These are phyloP conservation scores for Fomitopsis schrenkii DNA, from an alignment of 1,284 basidiomycete genomes.

Conservation along the genomic window DNA sequence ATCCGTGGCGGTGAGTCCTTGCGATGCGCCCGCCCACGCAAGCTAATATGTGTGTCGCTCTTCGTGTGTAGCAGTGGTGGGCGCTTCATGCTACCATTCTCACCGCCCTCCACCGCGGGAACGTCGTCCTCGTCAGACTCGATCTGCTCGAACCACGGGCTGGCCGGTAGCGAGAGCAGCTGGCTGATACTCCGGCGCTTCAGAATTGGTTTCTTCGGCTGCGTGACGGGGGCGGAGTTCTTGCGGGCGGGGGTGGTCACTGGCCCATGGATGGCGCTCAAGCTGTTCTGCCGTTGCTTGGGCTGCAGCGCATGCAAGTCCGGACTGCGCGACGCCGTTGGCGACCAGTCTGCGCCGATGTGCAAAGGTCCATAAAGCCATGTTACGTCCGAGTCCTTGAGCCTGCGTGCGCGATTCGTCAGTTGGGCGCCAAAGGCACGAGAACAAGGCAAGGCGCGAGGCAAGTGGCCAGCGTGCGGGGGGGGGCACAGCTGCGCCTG, in stretches of 20 bases:
- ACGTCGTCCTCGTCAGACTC: slow-evolving; percentile 30
- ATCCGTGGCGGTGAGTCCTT: slow-evolving; percentile 68
- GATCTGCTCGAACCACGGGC: slow-evolving; percentile 52
- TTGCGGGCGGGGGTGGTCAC: slow-evolving; percentile 19
- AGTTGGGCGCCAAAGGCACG: slow-evolving; percentile 1
- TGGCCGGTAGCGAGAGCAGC: slow-evolving; percentile 65
- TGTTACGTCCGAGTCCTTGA: slow-evolving; percentile 98
- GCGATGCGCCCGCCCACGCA: slow-evolving; percentile 50
- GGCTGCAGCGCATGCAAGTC: slow-evolving; percentile 11
- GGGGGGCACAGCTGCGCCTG: slow-evolving; percentile 2
- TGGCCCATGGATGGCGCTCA: slow-evolving; percentile 26
- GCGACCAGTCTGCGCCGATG: slow-evolving; percentile 75
- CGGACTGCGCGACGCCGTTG: slow-evolving; percentile 33
- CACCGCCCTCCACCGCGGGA: slow-evolving; percentile 25
- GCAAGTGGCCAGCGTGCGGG: neutral
- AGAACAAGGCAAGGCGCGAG: slow-evolving; percentile 7
- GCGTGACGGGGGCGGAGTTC: slow-evolving; percentile 21
- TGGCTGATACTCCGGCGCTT: slow-evolving; percentile 95
- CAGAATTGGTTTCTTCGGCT: slow-evolving; percentile 82
- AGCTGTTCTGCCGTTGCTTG: slow-evolving; percentile 21
- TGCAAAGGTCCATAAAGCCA: slow-evolving; percentile 99
- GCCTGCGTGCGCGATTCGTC: slow-evolving; percentile 52
- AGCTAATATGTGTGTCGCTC: slow-evolving; percentile 77
- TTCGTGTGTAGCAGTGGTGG: slow-evolving; percentile 73
- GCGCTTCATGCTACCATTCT: slow-evolving; percentile 34